These are phyloP conservation scores for Shiraia bambusicola DNA, from an alignment of 2,329 filamentous ascomycete genomes.

Conservation along the genomic window DNA sequence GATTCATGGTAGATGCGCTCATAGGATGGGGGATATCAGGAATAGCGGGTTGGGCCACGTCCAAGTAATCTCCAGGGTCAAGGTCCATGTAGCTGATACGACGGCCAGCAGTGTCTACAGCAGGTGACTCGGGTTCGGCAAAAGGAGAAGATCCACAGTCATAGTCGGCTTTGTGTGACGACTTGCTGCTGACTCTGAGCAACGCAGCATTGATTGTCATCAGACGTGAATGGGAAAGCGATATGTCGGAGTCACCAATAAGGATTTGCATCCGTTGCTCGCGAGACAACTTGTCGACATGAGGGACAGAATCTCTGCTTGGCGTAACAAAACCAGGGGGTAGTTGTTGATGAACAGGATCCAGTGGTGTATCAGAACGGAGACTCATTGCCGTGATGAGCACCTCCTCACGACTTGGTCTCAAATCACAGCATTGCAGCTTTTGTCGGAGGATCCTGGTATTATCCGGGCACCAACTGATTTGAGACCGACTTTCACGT, in stretches of 20 bases:
- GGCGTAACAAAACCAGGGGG: constrained; percentile 39
- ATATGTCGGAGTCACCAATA: constrained; percentile 33
- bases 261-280: constrained; percentile 42
- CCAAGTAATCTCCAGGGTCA: constrained; percentile 35
- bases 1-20: constrained; percentile 16
- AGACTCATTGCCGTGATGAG: constrained; percentile 40
- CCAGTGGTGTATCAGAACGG: constrained; percentile 37
- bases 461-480: constrained; percentile 42
- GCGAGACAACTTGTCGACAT: constrained; percentile 33
- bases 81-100: constrained; percentile 44
- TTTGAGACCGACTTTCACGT: constrained; percentile 40
- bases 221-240: constrained; percentile 29
- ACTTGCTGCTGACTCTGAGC: constrained; percentile 23
- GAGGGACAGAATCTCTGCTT: constrained; percentile 38
- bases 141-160: constrained; percentile 30
- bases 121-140: constrained; percentile 26
- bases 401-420: constrained; percentile 41
- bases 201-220: constrained; percentile 37
- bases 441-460: constrained; percentile 40
- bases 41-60: constrained; percentile 31
- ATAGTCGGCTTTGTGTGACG: constrained; percentile 20
- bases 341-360: constrained; percentile 30
- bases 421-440: constrained; percentile 41
- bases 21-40: constrained; percentile 29
- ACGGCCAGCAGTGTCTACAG: constrained; percentile 25